Percentiles rank a stretch among this genome's conserved stretches.
Evolutionary conservation across 768 basidiomycete species (phyloP).

Genomic region (Mycena albidolilacea): DNA sequence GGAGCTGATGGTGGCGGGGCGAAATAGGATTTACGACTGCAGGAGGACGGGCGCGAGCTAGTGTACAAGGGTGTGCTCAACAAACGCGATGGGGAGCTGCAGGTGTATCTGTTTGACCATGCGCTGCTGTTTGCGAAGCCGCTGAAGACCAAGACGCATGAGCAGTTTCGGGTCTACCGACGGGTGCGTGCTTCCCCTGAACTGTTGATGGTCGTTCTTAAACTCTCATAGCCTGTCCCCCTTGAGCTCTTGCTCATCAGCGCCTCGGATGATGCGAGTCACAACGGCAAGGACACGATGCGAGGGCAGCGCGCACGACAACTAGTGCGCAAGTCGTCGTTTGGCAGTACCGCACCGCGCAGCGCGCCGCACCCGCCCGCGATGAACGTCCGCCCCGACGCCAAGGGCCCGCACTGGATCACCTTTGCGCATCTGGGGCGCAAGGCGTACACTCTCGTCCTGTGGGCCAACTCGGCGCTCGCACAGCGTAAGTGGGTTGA

Average conservation of each 20-base stretch:
- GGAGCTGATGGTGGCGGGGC: slow-evolving; percentile 10
- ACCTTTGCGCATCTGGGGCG: slow-evolving; percentile 95
- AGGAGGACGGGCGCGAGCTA: slow-evolving; percentile 91
- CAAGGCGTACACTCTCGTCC: slow-evolving; percentile 90
- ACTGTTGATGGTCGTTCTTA: slow-evolving; percentile 20
- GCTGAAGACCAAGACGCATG: slow-evolving; percentile 88
- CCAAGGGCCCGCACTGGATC: slow-evolving; percentile 91
- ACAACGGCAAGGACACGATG: slow-evolving; percentile 51
- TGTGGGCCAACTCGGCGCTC: slow-evolving; percentile 91
- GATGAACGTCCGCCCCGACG: slow-evolving; percentile 68
- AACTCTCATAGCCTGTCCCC: slow-evolving; percentile 84
- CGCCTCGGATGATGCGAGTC: slow-evolving; percentile 75
- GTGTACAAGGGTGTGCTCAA: slow-evolving; percentile 93
- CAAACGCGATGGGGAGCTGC: slow-evolving; percentile 91
- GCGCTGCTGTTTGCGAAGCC: slow-evolving; percentile 93
- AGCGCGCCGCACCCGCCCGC: slow-evolving; percentile 52
- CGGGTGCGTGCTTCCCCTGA: slow-evolving; percentile 70
- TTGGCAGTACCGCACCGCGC: slow-evolving; percentile 33
- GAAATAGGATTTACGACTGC: slow-evolving; percentile 83
- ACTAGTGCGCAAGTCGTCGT: slow-evolving; percentile 39
- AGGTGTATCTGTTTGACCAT: slow-evolving; percentile 97
- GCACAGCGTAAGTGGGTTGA: slow-evolving; percentile 96
- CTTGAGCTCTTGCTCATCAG: slow-evolving; percentile 91
- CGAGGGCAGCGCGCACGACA: slow-evolving; percentile 58
- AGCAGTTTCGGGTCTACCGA: slow-evolving; percentile 94